Conservation (phyloP, 306 rosid genomes). For the Aeschynomene evenia region DNA sequence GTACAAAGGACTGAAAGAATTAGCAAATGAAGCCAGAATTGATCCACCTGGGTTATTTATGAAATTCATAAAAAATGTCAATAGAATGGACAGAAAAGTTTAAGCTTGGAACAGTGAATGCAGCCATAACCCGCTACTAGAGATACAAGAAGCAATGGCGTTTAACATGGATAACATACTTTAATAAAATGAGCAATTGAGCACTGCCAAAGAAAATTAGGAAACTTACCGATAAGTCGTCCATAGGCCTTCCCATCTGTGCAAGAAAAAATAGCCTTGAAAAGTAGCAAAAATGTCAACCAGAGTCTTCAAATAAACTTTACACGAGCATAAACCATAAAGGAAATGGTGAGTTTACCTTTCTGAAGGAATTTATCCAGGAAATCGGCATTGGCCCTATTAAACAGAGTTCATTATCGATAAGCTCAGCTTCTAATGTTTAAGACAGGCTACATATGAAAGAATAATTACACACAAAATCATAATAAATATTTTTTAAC, state of each 20-base stretch:
- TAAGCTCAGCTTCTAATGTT: conserved; percentile 23
- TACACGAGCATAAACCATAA: conserved; percentile 17
- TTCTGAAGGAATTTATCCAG: conserved; percentile 68
- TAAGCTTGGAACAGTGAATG: conserved; percentile 23
- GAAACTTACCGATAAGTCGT: conserved; percentile 67
- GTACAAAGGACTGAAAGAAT: conserved; percentile 66
- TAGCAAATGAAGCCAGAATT: conserved; percentile 50
- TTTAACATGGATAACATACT: neutral
- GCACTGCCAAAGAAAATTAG: conserved; percentile 11
- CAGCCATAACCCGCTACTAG: neutral
- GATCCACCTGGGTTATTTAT: conserved; percentile 59
- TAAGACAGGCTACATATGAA: conserved; percentile 9
- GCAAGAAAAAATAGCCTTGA: conserved; percentile 63
- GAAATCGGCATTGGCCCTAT: conserved; percentile 69
- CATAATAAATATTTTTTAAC: neutral
- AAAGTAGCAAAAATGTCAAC: conserved; percentile 26
- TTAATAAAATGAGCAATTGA: conserved; percentile 7
- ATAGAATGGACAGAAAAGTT: neutral
- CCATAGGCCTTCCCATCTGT: conserved; percentile 63
- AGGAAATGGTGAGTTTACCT: conserved; percentile 43
- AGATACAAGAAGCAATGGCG: neutral
- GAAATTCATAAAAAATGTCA: conserved; percentile 24
- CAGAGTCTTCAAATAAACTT: conserved; percentile 21
- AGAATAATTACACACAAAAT: conserved; percentile 13
- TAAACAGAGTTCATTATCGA: conserved; percentile 25